Base-by-base conservation (phyloP, 306 rosid species). In the Castanospermum australe region DNA sequence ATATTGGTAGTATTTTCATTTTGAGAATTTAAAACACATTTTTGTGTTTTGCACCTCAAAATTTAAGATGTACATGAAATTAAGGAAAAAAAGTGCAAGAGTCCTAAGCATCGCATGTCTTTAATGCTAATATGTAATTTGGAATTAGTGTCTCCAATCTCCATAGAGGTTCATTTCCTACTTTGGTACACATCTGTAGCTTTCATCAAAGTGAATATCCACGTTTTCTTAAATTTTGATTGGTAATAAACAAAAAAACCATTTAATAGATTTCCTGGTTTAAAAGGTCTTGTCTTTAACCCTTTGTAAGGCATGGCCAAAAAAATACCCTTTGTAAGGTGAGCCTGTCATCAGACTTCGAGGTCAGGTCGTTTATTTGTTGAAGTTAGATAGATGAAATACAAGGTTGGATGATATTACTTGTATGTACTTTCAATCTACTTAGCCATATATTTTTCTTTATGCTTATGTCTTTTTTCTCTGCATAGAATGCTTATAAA, bases 401-500 rank as follows among this genome's bases (percentile, higher is more conserved):
- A 15, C 24, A 4, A 39, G 72, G 8, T 24, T 70, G 47, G 52
- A 44, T 54, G 66, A 38, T 35, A 55, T 39, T 57, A 21, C 55
- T 66, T 73, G 17, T 39, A 36, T 12, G 4, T 47, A 21, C 42
- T 64, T 62, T 8, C 67, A 45, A 68, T 78, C 14, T 47, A 62
- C 59, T 36, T 63, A 41, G 25, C 64, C 20, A 38, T 71, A 12
- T 75, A 33, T 76, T 32, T 74, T 66, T 24, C n/a, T 24, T 55
- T 39, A 47, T 79, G 73, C 42, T 21, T 12, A 62, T 55, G 61
- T 28, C 12, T 64, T 47, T 75, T 64, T 47, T 75, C 21, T 38
- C 28, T 50, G 10, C 35, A 14, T 39, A 10, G 22, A 66, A 74
- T 78, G 73, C 65, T 80, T 44, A 67, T 42, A 47, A 69, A 14